Evolutionary conservation across 1,284 basidiomycete species (phyloP).

Genomic region (Papiliotrema flavescens): DNA sequence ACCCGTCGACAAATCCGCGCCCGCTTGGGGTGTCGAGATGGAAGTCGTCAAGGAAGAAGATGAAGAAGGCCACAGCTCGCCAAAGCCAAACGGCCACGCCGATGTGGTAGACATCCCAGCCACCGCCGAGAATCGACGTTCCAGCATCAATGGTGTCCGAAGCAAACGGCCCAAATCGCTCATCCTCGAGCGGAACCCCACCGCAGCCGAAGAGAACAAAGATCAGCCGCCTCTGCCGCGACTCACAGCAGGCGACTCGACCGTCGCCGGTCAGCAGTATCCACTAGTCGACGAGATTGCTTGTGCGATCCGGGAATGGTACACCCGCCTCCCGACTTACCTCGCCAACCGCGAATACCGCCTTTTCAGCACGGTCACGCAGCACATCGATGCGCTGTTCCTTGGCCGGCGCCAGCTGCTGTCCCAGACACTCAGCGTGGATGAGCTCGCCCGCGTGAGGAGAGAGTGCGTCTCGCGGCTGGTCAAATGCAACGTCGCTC

Average conservation of each 20-base stretch:
- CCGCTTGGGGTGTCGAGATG: slow-evolving; percentile 48
- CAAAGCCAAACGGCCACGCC: not conserved
- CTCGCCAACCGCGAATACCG: slow-evolving; percentile 83
- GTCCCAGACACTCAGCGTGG: slow-evolving; percentile 78
- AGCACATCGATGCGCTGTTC: slow-evolving; percentile 88
- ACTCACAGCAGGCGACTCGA: slow-evolving; percentile 88
- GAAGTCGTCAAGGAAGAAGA: slow-evolving; percentile 70
- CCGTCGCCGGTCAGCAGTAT: slow-evolving; percentile 71
- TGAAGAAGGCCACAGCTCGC: slow-evolving; percentile 55
- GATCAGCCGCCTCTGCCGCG: slow-evolving; percentile 87
- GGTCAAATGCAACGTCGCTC: slow-evolving; percentile 85
- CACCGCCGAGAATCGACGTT: not conserved
- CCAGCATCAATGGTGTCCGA: not conserved
- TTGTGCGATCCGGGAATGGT: slow-evolving; percentile 93
- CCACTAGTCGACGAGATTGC: slow-evolving; percentile 97
- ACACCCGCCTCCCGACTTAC: slow-evolving; percentile 77
- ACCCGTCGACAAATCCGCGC: slow-evolving; percentile 4
- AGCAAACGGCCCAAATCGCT: slow-evolving; percentile 35
- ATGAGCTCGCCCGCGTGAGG: slow-evolving; percentile 78
- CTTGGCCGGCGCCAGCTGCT: slow-evolving; percentile 84
- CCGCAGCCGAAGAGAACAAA: slow-evolving; percentile 50
- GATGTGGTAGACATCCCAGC: slow-evolving; percentile 1
- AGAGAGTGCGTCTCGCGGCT: slow-evolving; percentile 83
- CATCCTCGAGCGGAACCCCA: slow-evolving; percentile 10
- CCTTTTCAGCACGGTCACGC: slow-evolving; percentile 79